These are phyloP conservation scores for Chlamydomonas eustigma DNA, from an alignment of 139 green algal genomes.

Conservation along the genomic window DNA sequence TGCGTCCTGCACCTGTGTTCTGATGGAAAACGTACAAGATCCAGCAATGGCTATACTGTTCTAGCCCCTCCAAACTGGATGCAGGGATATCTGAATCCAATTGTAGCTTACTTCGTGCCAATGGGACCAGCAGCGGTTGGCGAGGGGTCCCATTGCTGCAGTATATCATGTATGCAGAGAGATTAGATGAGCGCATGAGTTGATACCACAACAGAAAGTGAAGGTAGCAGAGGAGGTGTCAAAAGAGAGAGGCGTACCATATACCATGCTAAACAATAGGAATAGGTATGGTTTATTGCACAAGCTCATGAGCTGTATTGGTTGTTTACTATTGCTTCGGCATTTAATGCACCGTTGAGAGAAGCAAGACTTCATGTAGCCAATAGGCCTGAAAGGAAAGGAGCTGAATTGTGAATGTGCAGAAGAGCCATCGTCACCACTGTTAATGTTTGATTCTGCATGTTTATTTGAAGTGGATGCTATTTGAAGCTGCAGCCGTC, in stretches of 20 bases:
- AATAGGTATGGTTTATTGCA: too few species aligned
- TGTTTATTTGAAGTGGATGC: background rate
- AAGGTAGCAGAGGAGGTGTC: too few species aligned
- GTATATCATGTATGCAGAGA: too few species aligned
- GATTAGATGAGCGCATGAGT: too few species aligned
- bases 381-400: conserved; percentile 13
- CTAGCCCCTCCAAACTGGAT: conserved; percentile 70
- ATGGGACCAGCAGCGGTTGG: conserved; percentile 77
- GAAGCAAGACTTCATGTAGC: conserved; percentile 13
- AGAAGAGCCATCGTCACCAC: too few species aligned
- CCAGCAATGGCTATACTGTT: conserved; percentile 87
- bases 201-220: too few species aligned
- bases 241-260: too few species aligned
- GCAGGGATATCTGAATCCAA: conserved; percentile 53
- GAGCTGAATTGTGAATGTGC: background rate
- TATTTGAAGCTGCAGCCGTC: background rate
- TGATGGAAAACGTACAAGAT: conserved; percentile 92
- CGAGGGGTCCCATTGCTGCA: conserved; percentile 78
- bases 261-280: too few species aligned
- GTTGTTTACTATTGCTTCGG: too few species aligned
- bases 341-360: background rate
- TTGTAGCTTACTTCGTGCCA: conserved; percentile 52
- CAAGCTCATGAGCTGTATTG: too few species aligned
- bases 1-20: conserved; percentile 76
- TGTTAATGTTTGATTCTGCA: too few species aligned